Percentiles rank a stretch among this genome's conserved stretches.
Evolutionary conservation across 768 basidiomycete genomes (phyloP).

Genomic region (Podaxis sp.): DNA sequence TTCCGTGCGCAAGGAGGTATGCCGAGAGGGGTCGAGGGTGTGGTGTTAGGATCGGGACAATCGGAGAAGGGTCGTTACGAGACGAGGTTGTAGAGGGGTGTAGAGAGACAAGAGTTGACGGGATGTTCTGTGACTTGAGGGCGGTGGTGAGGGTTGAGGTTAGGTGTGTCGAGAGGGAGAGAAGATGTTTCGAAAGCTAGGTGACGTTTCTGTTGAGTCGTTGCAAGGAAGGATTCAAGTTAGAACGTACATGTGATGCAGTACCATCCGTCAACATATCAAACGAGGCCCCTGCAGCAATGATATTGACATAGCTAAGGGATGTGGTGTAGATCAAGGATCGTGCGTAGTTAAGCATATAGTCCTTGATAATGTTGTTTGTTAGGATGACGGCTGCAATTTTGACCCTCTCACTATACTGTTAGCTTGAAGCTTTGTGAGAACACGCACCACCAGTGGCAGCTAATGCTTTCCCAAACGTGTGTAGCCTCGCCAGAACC

Average conservation of each 20-base stretch:
- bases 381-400: conserved; percentile 69
- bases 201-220: neutral
- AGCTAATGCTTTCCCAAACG: conserved; percentile 90
- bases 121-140: conserved; percentile 24
- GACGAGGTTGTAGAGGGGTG: conserved; percentile 20
- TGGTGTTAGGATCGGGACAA: conserved; percentile 79
- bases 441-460: conserved; percentile 72
- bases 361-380: conserved; percentile 67
- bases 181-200: conserved; percentile 33
- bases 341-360: conserved; percentile 89
- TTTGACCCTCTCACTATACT: neutral
- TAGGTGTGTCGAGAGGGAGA: conserved; percentile 41
- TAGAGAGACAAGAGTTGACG: conserved; percentile 31
- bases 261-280: conserved; percentile 71
- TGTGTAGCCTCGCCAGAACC: conserved; percentile 77
- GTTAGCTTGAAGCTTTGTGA: neutral
- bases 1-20: conserved; percentile 48
- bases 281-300: conserved; percentile 74
- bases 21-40: conserved; percentile 73
- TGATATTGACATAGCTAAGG: conserved; percentile 68
- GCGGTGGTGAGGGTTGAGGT: conserved; percentile 26
- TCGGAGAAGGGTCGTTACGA: conserved; percentile 51
- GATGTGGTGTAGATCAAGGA: conserved; percentile 91
- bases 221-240: neutral
- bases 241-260: conserved; percentile 47